Percentiles rank a stretch among this genome's conserved stretches.
These are phyloP conservation scores for Eucalyptus sideroxylon DNA, from an alignment of 345 rosid species.

Conservation along the genomic window DNA sequence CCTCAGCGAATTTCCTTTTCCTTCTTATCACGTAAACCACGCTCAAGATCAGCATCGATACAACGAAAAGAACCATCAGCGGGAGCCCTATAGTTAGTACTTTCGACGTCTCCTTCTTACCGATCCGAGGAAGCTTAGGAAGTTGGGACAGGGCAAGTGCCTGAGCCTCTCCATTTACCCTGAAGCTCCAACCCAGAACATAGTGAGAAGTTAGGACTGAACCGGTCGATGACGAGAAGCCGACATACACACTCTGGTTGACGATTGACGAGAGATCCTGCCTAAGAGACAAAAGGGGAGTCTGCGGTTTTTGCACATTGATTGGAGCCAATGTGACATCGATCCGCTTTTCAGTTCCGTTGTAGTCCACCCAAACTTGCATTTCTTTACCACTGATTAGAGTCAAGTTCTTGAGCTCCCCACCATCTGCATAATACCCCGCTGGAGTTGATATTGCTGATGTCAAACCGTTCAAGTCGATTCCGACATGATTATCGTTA, in stretches of 20 bases:
- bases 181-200: constrained; percentile 69
- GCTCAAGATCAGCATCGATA: constrained; percentile 1
- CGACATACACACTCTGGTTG: constrained; percentile 34
- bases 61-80: constrained; percentile 2
- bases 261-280: constrained; percentile 30
- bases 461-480: constrained; percentile 32
- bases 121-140: constrained; percentile 49
- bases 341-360: constrained; percentile 6
- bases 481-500: constrained; percentile 49
- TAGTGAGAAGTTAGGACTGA: constrained; percentile 11
- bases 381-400: constrained; percentile 15
- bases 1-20: constrained; percentile 51
- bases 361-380: constrained; percentile 53
- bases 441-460: constrained; percentile 23
- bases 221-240: constrained; percentile 67
- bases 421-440: constrained; percentile 15
- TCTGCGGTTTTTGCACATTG: constrained; percentile 15
- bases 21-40: constrained; percentile 10
- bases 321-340: constrained; percentile 45
- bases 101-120: constrained; percentile 10
- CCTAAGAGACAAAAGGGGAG: constrained; percentile 23
- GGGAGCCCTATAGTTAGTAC: constrained; percentile 45
- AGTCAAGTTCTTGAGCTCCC: not conserved
- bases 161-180: constrained; percentile 26
- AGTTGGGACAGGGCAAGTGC: constrained; percentile 31